Evolutionary conservation across 2,329 filamentous ascomycete genomes (phyloP).

Genomic region (Aspergillus flavus): DNA sequence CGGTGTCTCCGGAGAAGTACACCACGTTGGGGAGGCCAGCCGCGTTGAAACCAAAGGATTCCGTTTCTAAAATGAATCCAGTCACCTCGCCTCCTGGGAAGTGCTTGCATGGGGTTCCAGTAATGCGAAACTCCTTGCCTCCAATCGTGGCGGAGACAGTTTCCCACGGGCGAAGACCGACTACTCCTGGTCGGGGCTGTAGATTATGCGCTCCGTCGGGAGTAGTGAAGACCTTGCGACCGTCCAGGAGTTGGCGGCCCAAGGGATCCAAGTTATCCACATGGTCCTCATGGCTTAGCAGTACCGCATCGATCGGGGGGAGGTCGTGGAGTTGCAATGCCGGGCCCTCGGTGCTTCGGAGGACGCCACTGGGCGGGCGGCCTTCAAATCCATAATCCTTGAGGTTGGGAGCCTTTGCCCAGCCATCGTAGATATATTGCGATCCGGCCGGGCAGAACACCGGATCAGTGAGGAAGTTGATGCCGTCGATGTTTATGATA

Average conservation of each 20-base stretch:
- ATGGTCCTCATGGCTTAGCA: slow-evolving; percentile 54
- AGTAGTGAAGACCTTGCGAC: slow-evolving; percentile 49
- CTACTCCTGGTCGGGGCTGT: slow-evolving; percentile 47
- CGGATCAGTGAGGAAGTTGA: slow-evolving; percentile 47
- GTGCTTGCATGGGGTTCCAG: slow-evolving; percentile 49
- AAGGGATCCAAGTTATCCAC: slow-evolving; percentile 51
- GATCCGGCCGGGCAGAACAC: slow-evolving; percentile 33
- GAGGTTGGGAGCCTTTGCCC: slow-evolving; percentile 51
- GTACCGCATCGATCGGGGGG: slow-evolving; percentile 49
- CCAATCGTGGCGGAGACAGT: slow-evolving; percentile 30
- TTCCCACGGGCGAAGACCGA: slow-evolving; percentile 46
- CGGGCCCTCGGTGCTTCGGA: slow-evolving; percentile 28
- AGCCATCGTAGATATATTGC: slow-evolving; percentile 43
- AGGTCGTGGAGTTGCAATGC: slow-evolving; percentile 24
- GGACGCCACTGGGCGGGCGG: neutral
- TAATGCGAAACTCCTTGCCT: slow-evolving; percentile 43
- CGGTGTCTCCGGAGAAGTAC: slow-evolving; percentile 55
- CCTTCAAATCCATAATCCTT: slow-evolving; percentile 44
- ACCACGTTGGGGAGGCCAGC: slow-evolving; percentile 49
- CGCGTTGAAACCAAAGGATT: slow-evolving; percentile 39
- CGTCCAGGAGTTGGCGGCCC: slow-evolving; percentile 49
- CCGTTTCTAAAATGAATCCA: slow-evolving; percentile 47
- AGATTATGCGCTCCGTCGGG: slow-evolving; percentile 47
- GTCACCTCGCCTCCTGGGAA: slow-evolving; percentile 49
- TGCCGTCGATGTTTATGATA: slow-evolving; percentile 44